Base-by-base conservation (phyloP, 2,329 filamentous ascomycete genomes). In the Claviceps arundinis region DNA sequence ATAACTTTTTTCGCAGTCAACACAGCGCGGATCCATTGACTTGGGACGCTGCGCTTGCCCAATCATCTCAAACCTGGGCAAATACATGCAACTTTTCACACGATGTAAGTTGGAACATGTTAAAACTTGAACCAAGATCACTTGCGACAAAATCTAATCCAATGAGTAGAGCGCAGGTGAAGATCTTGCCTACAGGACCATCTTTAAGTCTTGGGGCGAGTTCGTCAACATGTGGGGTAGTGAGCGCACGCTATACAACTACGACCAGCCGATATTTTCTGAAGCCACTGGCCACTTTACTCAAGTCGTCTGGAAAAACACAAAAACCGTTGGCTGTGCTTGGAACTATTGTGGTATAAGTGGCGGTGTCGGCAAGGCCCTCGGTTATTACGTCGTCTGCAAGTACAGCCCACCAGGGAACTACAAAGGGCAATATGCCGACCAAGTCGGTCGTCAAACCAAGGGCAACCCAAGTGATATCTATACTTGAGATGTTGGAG, bases 391-490 rank as follows among this genome's bases (percentile, higher is more conserved):
- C 17, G 48, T 50, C 9, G 48, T 50, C 17, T 50, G 48, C 48
- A 50, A 24, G 40, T 50, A 50, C 40, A 50, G 11, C 9, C 48
- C 48, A n/a, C n/a, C 26, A 4, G 48, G 48, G n/a, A 50, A 50
- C 14, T 50, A 50, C 6, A 2, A 4, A 3, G 26, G 26, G 16
- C 48, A 44, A 4, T 50, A 44, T n/a, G 30, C 9, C 5, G 7
- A 14, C 5, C 30, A 50, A 11, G 48, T 50, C 1, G 48, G 48
- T 16, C 48, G 48, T 22, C 45, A 47, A 11, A 47, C n/a, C 2
- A 7, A 14, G 11, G 45, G 45, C 16, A 47, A 30, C 5, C 45
- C 34, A 1, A 13, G 45, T 4, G 45, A 47, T 9, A 34, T 47
- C 4, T 42, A 42, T 4, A 34, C 9, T 34, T 34, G 30, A 34